phyloP scores from a whole-genome alignment of 2,329 filamentous ascomycete species.

The Colletotrichum chrysophilum region DNA sequence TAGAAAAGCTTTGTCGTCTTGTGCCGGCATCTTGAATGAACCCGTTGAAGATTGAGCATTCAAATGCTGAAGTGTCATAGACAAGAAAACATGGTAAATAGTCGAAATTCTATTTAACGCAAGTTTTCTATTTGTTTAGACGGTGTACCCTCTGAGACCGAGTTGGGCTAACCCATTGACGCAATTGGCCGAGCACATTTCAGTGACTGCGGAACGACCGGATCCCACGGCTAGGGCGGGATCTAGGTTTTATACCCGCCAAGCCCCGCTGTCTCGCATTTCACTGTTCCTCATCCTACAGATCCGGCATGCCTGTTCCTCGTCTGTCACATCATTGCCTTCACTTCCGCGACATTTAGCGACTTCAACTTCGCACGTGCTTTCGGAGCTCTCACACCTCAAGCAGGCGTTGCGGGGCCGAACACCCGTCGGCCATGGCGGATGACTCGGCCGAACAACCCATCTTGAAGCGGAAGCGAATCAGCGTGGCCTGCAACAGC shows the following conservation, averaged over 20 bases:
- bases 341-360: not conserved
- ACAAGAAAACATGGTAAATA: fast-evolving
- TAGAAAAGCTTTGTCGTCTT: not conserved
- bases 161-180: fast-evolving
- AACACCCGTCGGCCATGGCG: not conserved
- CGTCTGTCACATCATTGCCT: not conserved
- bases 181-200: not conserved
- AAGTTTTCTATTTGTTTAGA: not conserved
- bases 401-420: not conserved
- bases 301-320: not conserved
- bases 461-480: not conserved
- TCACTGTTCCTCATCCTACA: not conserved
- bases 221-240: not conserved
- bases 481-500: not conserved
- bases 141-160: not conserved
- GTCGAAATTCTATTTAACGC: not conserved
- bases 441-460: not conserved
- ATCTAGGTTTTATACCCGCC: not conserved
- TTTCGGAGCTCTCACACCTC: not conserved
- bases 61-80: not conserved
- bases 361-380: not conserved
- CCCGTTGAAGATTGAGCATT: fast-evolving
- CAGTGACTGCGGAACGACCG: not conserved
- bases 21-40: not conserved
- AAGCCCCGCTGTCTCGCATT: not conserved